phyloP scores from a whole-genome alignment of 768 basidiomycete genomes.

The Sarcodon sp. region DNA sequence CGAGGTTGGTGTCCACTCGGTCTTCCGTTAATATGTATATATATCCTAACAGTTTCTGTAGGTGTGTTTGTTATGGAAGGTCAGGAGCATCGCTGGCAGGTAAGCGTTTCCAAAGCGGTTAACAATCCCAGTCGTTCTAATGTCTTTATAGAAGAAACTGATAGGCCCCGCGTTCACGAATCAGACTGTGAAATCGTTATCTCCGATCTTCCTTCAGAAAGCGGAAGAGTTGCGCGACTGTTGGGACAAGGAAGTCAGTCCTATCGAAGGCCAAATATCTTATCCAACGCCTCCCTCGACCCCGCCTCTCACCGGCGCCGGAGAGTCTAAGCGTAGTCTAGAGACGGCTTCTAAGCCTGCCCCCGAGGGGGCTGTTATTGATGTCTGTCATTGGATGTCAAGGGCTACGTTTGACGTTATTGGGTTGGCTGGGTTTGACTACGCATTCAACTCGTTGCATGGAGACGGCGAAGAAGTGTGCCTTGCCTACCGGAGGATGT shows the following conservation, averaged over 20 bases:
- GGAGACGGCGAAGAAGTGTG: slow-evolving; percentile 35
- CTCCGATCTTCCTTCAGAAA: slow-evolving; percentile 36
- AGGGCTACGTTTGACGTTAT: slow-evolving; percentile 68
- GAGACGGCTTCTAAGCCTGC: not conserved
- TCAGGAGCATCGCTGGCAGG: slow-evolving; percentile 20
- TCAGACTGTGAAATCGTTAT: slow-evolving; percentile 29
- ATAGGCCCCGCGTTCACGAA: slow-evolving; percentile 37
- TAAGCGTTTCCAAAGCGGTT: not conserved
- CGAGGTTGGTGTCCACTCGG: slow-evolving; percentile 11
- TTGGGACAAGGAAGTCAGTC: slow-evolving; percentile 19
- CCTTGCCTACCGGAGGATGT: slow-evolving; percentile 76
- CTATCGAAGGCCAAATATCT: slow-evolving; percentile 8
- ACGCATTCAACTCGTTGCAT: slow-evolving; percentile 37
- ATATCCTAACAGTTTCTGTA: too few species aligned
- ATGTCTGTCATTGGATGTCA: slow-evolving; percentile 53
- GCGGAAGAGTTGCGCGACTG: slow-evolving; percentile 34
- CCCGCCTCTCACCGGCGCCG: not conserved
- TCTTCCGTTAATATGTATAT: too few species aligned
- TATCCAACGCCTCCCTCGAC: not conserved
- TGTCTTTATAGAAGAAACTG: slow-evolving; percentile 23
- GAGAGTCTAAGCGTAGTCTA: not conserved
- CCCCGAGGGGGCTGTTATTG: slow-evolving; percentile 17
- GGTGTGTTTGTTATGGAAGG: slow-evolving; percentile 27
- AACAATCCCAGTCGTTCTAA: slow-evolving; percentile 5
- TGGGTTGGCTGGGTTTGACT: slow-evolving; percentile 56